A percentile compares a stretch with the other conserved stretches of the same genome.
Evolutionary conservation across 495 filamentous ascomycete species (phyloP).

Genomic region (Lophiotrema nucula): DNA sequence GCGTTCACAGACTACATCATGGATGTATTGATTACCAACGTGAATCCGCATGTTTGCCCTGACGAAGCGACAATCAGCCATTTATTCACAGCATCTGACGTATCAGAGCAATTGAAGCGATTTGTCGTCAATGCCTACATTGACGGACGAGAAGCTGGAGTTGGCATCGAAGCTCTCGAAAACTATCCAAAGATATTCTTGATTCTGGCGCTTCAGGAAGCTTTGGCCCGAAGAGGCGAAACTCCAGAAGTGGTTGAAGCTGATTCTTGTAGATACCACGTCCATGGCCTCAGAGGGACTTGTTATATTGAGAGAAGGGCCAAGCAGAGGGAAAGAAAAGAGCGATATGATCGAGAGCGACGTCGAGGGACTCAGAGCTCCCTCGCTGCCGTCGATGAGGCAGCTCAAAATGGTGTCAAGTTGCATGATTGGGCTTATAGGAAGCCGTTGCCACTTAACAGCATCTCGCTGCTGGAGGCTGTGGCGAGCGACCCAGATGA

Average conservation of each 20-base stretch:
- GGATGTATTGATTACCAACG: neutral
- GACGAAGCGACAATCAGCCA: neutral
- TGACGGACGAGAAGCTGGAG: neutral
- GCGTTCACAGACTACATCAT: slow-evolving; percentile 2
- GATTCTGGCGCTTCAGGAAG: too few species aligned
- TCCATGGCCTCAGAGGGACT: neutral
- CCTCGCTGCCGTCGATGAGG: neutral
- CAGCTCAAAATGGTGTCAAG: neutral
- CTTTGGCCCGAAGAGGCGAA: too few species aligned
- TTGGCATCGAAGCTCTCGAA: neutral
- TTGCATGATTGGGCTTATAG: neutral
- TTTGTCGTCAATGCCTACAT: neutral
- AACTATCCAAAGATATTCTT: neutral
- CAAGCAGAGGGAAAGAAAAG: neutral
- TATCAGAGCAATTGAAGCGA: neutral
- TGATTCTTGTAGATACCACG: neutral
- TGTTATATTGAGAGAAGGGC: too few species aligned
- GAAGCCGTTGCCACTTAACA: too few species aligned
- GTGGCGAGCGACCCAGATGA: neutral
- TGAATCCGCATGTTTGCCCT: neutral
- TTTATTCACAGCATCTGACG: neutral
- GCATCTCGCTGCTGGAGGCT: neutral
- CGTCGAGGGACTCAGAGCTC: neutral
- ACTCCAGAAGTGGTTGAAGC: neutral
- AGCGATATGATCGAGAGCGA: neutral